phyloP scores from a whole-genome alignment of 192 early-diverging fungal species.

The Podila minutissima region DNA sequence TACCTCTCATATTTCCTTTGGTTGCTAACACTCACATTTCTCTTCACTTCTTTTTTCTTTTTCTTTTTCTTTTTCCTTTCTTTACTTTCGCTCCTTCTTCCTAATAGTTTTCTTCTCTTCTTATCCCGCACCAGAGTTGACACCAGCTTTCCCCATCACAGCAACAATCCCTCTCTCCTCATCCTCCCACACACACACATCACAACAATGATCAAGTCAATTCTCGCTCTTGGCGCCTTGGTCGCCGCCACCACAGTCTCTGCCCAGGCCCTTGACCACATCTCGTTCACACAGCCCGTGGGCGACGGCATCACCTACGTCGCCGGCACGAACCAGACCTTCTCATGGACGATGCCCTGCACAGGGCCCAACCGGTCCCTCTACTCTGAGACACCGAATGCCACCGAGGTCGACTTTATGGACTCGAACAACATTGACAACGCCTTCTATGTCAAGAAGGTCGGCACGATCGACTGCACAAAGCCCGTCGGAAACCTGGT shows the following conservation, averaged over 20 bases:
- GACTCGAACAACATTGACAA: slow-evolving; percentile 53
- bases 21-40: not conserved
- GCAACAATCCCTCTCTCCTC: not conserved
- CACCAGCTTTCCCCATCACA: not conserved
- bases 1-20: too few relatives aligned
- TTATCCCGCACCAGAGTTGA: not conserved
- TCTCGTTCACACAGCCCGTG: slow-evolving; percentile 54
- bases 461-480: slow-evolving; percentile 49
- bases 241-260: slow-evolving; percentile 6
- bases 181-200: not conserved
- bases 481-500: slow-evolving; percentile 46
- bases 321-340: slow-evolving; percentile 51
- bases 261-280: slow-evolving; percentile 12
- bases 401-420: slow-evolving; percentile 50
- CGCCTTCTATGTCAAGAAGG: slow-evolving; percentile 53
- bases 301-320: slow-evolving; percentile 43
- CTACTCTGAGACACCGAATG: slow-evolving; percentile 28
- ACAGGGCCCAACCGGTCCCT: slow-evolving; percentile 22
- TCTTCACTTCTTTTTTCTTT: not conserved
- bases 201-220: slow-evolving; percentile 38
- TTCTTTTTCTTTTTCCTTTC: not conserved
- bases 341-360: slow-evolving; percentile 50
- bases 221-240: slow-evolving; percentile 18
- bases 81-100: not conserved
- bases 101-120: not conserved